A percentile compares a stretch with the other conserved stretches of the same genome.
phyloP scores from a whole-genome alignment of 805 yeast genomes.

The Nakazawaea peltata region DNA sequence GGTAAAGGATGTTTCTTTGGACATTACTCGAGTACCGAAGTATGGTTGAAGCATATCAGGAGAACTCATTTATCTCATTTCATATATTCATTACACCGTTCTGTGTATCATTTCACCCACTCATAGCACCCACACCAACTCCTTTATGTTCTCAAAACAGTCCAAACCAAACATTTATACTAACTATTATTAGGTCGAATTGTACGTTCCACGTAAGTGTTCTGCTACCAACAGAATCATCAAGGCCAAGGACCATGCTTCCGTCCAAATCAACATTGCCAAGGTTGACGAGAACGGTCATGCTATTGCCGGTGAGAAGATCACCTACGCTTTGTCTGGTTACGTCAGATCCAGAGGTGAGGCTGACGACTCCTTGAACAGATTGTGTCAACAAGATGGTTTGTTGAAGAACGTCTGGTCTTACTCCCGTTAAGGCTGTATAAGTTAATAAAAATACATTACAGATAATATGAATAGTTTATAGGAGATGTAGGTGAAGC shows the following conservation, averaged over 20 bases:
- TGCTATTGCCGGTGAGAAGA: slow-evolving; percentile 82
- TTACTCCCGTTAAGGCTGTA: slow-evolving; percentile 83
- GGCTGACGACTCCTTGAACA: slow-evolving; percentile 98
- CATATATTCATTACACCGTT: too few relatives aligned
- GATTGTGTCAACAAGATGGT: slow-evolving; percentile 99
- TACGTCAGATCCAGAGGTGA: slow-evolving; percentile 99
- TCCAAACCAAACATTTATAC: background rate
- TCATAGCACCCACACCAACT: too few relatives aligned
- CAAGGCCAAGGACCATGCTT: slow-evolving; percentile 99
- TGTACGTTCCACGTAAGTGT: slow-evolving; percentile 99
- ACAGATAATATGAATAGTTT: background rate
- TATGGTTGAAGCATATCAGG: too few relatives aligned
- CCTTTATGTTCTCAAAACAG: too few relatives aligned
- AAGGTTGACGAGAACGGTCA: slow-evolving; percentile 96
- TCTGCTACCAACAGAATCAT: slow-evolving; percentile 99
- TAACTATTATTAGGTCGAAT: slow-evolving; percentile 70
- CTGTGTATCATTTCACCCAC: too few relatives aligned
- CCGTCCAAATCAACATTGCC: slow-evolving; percentile 98
- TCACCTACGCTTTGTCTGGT: slow-evolving; percentile 96
- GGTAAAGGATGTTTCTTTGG: too few relatives aligned
- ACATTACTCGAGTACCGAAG: too few relatives aligned
- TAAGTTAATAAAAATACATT: background rate
- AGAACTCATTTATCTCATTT: too few relatives aligned
- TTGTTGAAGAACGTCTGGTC: slow-evolving; percentile 93
- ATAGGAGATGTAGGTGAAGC: too few relatives aligned